These are phyloP conservation scores for Pestalotiopsis sp. DNA, from an alignment of 2,329 filamentous ascomycete genomes.

Conservation along the genomic window DNA sequence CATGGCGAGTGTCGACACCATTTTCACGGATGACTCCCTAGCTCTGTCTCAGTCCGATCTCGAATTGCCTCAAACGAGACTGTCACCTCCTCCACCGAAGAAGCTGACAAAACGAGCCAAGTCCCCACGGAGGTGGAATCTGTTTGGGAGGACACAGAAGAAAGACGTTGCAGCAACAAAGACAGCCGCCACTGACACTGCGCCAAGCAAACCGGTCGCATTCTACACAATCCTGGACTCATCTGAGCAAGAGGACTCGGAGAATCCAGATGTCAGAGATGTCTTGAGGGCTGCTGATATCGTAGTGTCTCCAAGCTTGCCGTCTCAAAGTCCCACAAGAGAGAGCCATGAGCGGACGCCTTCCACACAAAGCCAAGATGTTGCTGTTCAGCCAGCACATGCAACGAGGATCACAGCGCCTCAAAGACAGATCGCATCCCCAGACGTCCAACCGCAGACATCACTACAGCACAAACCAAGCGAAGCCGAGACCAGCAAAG, in stretches of 20 bases:
- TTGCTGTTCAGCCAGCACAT: neutral
- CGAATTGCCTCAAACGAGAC: slow-evolving; percentile 32
- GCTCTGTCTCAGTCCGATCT: slow-evolving; percentile 42
- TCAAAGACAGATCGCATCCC: neutral
- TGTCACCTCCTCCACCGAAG: slow-evolving; percentile 42
- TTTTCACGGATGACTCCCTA: slow-evolving; percentile 61
- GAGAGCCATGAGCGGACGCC: slow-evolving; percentile 17
- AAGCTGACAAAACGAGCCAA: slow-evolving; percentile 59
- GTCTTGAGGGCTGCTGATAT: slow-evolving; percentile 54
- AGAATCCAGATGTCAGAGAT: slow-evolving; percentile 45
- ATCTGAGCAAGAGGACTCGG: slow-evolving; percentile 52
- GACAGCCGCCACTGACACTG: slow-evolving; percentile 50
- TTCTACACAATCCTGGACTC: slow-evolving; percentile 67
- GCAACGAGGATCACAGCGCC: neutral
- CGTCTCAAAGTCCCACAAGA: neutral
- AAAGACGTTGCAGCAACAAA: slow-evolving; percentile 40
- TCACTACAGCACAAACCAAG: slow-evolving; percentile 9
- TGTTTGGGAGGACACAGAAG: slow-evolving; percentile 55
- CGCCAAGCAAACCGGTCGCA: slow-evolving; percentile 55
- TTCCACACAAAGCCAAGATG: slow-evolving; percentile 18
- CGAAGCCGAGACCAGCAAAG: slow-evolving; percentile 1
- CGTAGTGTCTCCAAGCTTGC: slow-evolving; percentile 21
- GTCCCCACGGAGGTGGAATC: slow-evolving; percentile 65
- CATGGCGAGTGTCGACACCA: slow-evolving; percentile 58
- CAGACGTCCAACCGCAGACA: neutral